Evolutionary conservation across 139 green algal species (phyloP).

Genomic region (Chlamydomonas sp.): DNA sequence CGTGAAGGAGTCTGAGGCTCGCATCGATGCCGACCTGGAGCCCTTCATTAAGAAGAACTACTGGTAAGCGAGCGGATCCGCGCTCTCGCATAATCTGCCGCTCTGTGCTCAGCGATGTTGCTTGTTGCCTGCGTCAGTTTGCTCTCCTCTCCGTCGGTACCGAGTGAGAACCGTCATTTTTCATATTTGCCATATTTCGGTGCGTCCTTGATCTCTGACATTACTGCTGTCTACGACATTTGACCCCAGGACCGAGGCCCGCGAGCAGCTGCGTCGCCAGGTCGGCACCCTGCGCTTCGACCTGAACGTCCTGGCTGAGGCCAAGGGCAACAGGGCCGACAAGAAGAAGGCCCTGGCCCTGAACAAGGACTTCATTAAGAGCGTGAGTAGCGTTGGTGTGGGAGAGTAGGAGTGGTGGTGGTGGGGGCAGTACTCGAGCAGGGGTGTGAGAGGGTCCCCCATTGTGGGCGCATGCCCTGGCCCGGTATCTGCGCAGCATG

Average conservation of each 20-base stretch:
- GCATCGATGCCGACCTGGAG: constrained; percentile 82
- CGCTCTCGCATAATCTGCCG: neutral
- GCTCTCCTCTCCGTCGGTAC: too few relatives aligned
- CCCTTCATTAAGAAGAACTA: constrained; percentile 86
- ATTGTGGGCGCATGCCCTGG: too few relatives aligned
- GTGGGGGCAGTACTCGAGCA: too few relatives aligned
- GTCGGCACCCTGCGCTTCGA: constrained; percentile 92
- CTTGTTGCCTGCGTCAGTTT: too few relatives aligned
- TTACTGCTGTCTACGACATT: too few relatives aligned
- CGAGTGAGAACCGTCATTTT: too few relatives aligned
- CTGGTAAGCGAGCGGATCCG: constrained; percentile 74
- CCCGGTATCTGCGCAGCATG: too few relatives aligned
- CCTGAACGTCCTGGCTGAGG: constrained; percentile 80
- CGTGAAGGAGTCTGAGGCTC: constrained; percentile 74
- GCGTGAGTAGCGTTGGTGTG: constrained; percentile 51
- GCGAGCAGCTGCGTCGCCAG: constrained; percentile 88
- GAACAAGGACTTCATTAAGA: constrained; percentile 80
- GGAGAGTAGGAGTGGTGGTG: too few relatives aligned
- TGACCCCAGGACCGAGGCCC: constrained; percentile 86
- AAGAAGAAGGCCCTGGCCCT: constrained; percentile 78
- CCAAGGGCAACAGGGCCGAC: constrained; percentile 76
- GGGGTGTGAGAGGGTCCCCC: too few relatives aligned
- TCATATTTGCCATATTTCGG: too few relatives aligned
- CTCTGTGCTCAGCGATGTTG: too few relatives aligned
- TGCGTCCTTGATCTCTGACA: too few relatives aligned